Conservation (phyloP, 495 filamentous ascomycete species). For the Friedmanniomyces endolithicus region DNA sequence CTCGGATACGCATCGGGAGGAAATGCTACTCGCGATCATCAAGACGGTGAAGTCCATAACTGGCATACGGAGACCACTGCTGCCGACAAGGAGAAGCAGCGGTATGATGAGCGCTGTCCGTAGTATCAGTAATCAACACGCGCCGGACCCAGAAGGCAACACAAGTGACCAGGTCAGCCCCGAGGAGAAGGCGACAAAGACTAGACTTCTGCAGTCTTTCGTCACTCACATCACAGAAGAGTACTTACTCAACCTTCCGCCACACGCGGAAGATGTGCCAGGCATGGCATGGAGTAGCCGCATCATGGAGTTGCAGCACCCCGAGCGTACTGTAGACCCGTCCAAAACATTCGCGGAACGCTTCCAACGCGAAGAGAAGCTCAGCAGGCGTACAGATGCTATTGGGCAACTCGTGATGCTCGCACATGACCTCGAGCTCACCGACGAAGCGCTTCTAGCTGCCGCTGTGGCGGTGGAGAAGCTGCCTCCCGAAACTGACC, state of each 20-base stretch:
- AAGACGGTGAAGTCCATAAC: conserved; percentile 65
- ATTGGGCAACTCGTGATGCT: conserved; percentile 66
- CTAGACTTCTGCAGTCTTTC: conserved; percentile 70
- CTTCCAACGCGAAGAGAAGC: conserved; percentile 48
- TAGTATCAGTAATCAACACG: conserved; percentile 25
- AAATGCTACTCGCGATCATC: conserved; percentile 60
- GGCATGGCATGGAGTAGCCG: conserved; percentile 67
- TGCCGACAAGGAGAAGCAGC: conserved; percentile 53
- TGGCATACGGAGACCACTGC: conserved; percentile 56
- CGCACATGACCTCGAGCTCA: conserved; percentile 44
- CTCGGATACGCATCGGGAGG: conserved; percentile 35
- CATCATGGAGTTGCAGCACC: conserved; percentile 58
- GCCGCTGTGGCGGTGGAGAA: conserved; percentile 24
- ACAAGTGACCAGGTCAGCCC: conserved; percentile 33
- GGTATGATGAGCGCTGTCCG: conserved; percentile 24
- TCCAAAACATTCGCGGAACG: conserved; percentile 46
- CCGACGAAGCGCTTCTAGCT: conserved; percentile 5
- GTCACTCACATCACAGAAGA: conserved; percentile 72
- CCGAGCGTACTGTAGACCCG: conserved; percentile 44
- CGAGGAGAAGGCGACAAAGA: conserved; percentile 48
- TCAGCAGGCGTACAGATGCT: conserved; percentile 55
- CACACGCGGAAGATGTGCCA: conserved; percentile 44
- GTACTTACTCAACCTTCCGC: conserved; percentile 47
- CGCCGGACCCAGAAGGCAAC: conserved; percentile 73
- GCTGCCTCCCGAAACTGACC: conserved; percentile 30